Evolutionary conservation across 805 yeast species (phyloP), one percentile per base, ranked within the genome.

Genomic region (Yarrowia osloensis): DNA sequence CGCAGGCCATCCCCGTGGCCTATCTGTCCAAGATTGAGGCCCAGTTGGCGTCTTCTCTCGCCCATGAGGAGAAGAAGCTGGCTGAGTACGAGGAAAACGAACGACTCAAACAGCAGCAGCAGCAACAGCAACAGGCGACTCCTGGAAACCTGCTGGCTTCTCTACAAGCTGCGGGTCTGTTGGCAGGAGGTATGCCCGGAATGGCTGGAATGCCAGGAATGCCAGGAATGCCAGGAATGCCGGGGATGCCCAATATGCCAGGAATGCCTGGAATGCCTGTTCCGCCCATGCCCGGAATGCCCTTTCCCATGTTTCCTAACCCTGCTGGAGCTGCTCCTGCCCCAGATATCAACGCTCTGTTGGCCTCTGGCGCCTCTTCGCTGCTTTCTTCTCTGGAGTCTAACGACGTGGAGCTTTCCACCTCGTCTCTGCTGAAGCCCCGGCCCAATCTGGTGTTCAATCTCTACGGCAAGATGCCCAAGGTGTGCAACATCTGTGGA

Each of bases 401-500:
- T 28, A 47, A 47, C 29, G 68, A 69, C 3, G 73, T 78, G 26
- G 78, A 76, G 47, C 73, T 79, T 19, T 71, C 74, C 3, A 75
- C 70, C 35, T 75, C 75, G 4, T 73, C 76, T 17, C 66, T 77
- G 19, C 71, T 71, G 11, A 72, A 73, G 21, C 77, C 80, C 3
- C 71, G 76, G 1, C 72, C 75, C 0, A 73, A 73, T 50, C 73
- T 78, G 4, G 70, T 77, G 22, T 76, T 77, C 37, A 76, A 75
- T 67, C 78, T 88, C 37, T 89, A 84, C 74, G 85, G 80, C n/a
- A 76, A 79, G 29, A 85, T 88, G 72, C 86, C 95, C 3, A 84
- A 89, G 69, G 94, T 91, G 76, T 95, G 99, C 79, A 85, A 90
- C 17, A 86, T 88, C 21, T 95, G 99, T 79, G 96, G 98, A 26